phyloP scores from a whole-genome alignment of 495 filamentous ascomycete genomes.

The Chaetomium cochliodes region DNA sequence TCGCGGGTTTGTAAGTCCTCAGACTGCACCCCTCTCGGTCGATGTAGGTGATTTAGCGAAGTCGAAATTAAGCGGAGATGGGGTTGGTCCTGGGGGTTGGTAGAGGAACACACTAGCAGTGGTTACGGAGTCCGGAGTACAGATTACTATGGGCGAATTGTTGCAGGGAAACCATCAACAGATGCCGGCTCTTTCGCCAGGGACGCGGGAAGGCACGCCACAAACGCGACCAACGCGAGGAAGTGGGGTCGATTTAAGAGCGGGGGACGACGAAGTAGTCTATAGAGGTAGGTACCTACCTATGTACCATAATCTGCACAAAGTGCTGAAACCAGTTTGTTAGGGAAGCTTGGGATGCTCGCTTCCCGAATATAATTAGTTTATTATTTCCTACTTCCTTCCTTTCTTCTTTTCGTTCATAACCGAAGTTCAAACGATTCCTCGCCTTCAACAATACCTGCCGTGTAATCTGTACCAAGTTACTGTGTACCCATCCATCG shows the following conservation, averaged over 20 bases:
- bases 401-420: not conserved
- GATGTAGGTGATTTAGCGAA: not conserved
- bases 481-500: not conserved
- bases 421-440: not conserved
- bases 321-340: too few relatives aligned
- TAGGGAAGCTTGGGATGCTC: too few relatives aligned
- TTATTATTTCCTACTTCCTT: not conserved
- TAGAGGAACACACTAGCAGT: not conserved
- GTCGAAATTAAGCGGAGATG: too few relatives aligned
- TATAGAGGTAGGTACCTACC: too few relatives aligned
- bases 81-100: not conserved
- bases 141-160: too few relatives aligned
- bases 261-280: too few relatives aligned
- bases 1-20: not conserved
- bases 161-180: not conserved
- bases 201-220: not conserved
- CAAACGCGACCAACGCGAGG: constrained; percentile 11
- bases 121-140: too few relatives aligned
- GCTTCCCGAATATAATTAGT: not conserved
- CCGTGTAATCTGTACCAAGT: too few relatives aligned
- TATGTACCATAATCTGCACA: too few relatives aligned
- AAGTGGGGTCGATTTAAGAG: constrained; percentile 7
- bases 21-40: not conserved
- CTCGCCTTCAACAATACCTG: not conserved
- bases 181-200: constrained; percentile 14